Evolutionary conservation across 768 basidiomycete genomes (phyloP).

Genomic region (Psilocybe cubensis): DNA sequence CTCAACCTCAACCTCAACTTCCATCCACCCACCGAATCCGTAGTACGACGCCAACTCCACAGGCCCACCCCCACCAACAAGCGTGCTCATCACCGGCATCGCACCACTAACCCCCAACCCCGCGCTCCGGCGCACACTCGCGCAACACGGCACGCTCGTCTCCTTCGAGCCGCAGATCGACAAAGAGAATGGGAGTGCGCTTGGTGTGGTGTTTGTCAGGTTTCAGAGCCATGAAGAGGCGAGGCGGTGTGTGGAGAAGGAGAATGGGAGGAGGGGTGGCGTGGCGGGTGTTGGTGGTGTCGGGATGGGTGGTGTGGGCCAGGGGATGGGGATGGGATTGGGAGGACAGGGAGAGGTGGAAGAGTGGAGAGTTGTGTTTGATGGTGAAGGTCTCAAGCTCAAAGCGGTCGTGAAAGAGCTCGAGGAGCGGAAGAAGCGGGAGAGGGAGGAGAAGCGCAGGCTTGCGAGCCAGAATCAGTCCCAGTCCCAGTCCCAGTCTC

Average conservation of each 20-base stretch:
- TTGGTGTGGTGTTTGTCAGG: conserved; percentile 81
- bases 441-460: conserved; percentile 46
- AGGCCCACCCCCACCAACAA: conserved; percentile 72
- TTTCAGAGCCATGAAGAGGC: conserved; percentile 72
- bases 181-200: conserved; percentile 74
- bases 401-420: conserved; percentile 70
- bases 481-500: too few relatives aligned
- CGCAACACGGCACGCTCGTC: conserved; percentile 59
- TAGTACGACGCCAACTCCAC: conserved; percentile 80
- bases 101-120: conserved; percentile 71
- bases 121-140: conserved; percentile 69
- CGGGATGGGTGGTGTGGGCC: conserved; percentile 46
- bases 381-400: conserved; percentile 70
- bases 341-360: conserved; percentile 44
- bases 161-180: conserved; percentile 83
- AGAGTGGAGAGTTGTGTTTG: conserved; percentile 77
- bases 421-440: conserved; percentile 56
- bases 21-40: too few relatives aligned
- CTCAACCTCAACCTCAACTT: too few relatives aligned
- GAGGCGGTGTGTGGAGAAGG: conserved; percentile 61
- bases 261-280: conserved; percentile 64
- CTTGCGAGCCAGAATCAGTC: too few relatives aligned
- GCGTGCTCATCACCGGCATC: conserved; percentile 73
- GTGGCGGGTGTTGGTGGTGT: conserved; percentile 38
- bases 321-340: conserved; percentile 40